Evolutionary conservation across 1,284 basidiomycete genomes (phyloP), one percentile per base, ranked within the genome.

Genomic region (Cryptococcus sp.): DNA sequence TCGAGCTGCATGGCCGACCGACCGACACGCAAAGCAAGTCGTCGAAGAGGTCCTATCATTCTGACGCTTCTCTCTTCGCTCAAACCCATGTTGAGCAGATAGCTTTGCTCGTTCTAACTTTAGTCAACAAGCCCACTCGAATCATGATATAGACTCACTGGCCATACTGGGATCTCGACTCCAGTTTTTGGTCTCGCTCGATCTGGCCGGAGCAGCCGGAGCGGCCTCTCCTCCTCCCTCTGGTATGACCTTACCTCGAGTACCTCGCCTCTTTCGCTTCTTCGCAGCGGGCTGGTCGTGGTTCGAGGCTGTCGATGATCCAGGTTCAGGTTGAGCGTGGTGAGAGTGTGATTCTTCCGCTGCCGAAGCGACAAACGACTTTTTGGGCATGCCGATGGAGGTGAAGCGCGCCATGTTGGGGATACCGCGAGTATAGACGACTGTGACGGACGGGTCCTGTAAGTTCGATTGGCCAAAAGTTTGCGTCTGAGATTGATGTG

Each of bases 21-120:
- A 78, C 47, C 92, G 81, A 74, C 92, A 97, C 1, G 86, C 87
- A 68, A 90, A 94, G 67, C 92, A 95, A 7, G 81, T 84, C 3
- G 83, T 88, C 3, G 75, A 72, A 19, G 76, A 71, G 9, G 77
- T 65, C 39, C 82, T 80, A 46, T 85, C 81, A 5, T 80, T 69
- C 43, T 82, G 80, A 25, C 91, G 81, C 57, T 82, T 79, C 45
- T 82, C 64, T 14, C 89, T 78, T 39, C 89, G 77, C 22, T 75
- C 63, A 65, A 87, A 87, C 3, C 81, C 80, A 37, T 58, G 60
- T 18, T 63, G 55, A 1, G 53, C 57, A 2, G 55, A 54, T 7
- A 57, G 22, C 31, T 56, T 52, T 16, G 62, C 54, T 25, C 60
- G 54, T 35, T 62, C 68, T 68, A 22, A 21, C 5, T 19, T 14